Evolutionary conservation across 2,329 filamentous ascomycete genomes (phyloP).

Genomic region (Phyllosticta capitalensis): DNA sequence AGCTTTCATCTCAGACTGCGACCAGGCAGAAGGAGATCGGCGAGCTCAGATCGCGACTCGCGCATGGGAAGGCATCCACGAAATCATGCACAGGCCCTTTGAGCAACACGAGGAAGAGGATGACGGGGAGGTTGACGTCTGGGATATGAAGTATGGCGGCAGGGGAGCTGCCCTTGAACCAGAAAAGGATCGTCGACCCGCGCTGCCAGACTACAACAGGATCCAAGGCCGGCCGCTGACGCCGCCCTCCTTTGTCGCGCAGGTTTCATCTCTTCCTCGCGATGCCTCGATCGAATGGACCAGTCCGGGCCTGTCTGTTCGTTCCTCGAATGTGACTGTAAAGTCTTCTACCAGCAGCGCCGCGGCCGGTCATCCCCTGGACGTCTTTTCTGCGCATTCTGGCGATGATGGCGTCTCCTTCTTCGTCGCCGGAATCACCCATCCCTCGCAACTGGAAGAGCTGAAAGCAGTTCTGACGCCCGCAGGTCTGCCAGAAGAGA

Average conservation of each 20-base stretch:
- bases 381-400: background rate
- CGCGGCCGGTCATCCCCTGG: background rate
- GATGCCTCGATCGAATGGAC: conserved; percentile 76
- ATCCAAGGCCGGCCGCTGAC: conserved; percentile 12
- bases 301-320: conserved; percentile 48
- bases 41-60: conserved; percentile 29
- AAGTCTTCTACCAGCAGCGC: conserved; percentile 15
- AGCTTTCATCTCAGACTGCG: conserved; percentile 55
- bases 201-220: conserved; percentile 34
- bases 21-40: conserved; percentile 15
- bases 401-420: background rate
- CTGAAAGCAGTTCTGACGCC: background rate
- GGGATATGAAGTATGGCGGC: conserved; percentile 51
- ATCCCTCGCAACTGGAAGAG: background rate
- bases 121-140: conserved; percentile 50
- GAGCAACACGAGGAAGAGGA: conserved; percentile 42
- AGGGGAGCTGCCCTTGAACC: background rate
- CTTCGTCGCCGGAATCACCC: background rate
- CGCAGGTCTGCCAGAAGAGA: background rate
- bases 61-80: conserved; percentile 35
- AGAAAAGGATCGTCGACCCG: conserved; percentile 21
- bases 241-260: conserved; percentile 64
- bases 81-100: conserved; percentile 21
- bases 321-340: conserved; percentile 14
- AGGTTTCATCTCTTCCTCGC: conserved; percentile 69